These are phyloP conservation scores for Neckera pumila DNA, from an alignment of 225 moss, liverwort and hornwort genomes.

Conservation along the genomic window DNA sequence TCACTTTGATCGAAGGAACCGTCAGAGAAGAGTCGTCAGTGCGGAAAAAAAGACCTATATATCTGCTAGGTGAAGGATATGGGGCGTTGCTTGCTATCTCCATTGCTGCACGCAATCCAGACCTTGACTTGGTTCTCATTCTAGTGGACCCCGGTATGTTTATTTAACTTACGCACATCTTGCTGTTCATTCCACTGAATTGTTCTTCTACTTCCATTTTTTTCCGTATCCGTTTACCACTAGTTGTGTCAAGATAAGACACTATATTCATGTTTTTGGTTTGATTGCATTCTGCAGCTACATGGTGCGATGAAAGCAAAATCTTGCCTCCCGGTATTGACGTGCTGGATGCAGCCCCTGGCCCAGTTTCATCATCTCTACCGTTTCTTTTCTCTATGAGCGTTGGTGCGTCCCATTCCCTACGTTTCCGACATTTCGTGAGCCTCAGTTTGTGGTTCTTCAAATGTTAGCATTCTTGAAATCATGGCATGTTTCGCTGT, in stretches of 20 bases:
- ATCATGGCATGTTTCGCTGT: background rate
- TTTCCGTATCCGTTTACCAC: background rate
- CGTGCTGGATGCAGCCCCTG: constrained; percentile 33
- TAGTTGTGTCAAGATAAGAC: background rate
- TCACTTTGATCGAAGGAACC: constrained; percentile 48
- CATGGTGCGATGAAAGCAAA: constrained; percentile 29
- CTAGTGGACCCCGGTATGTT: constrained; percentile 66
- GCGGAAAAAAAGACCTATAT: constrained; percentile 35
- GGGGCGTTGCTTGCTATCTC: constrained; percentile 72
- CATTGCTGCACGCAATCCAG: constrained; percentile 70
- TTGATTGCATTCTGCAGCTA: constrained; percentile 11
- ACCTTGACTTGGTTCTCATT: constrained; percentile 56
- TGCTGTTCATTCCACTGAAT: background rate
- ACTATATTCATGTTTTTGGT: background rate
- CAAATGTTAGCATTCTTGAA: background rate
- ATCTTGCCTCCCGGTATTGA: constrained; percentile 17
- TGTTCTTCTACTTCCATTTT: background rate
- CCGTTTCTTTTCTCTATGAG: constrained; percentile 38
- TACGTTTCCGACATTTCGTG: background rate
- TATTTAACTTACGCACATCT: background rate
- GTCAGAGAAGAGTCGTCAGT: constrained; percentile 38
- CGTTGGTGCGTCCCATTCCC: constrained; percentile 10
- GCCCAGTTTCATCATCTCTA: constrained; percentile 27
- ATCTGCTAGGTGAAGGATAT: constrained; percentile 69
- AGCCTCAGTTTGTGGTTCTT: background rate